phyloP scores from a whole-genome alignment of 108 stramenopile species.

The Cylindrotheca closterium region DNA sequence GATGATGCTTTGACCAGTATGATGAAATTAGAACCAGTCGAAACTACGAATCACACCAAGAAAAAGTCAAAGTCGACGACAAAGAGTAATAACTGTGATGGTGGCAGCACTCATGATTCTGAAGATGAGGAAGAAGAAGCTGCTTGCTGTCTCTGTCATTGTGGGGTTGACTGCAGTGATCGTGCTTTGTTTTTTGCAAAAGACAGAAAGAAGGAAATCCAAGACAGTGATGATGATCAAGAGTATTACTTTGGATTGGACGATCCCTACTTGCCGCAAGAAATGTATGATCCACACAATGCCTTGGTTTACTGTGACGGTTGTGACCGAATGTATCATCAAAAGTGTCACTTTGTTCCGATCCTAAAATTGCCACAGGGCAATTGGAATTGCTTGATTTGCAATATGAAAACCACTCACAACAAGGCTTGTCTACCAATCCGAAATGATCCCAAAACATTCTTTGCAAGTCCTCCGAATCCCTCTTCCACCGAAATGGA shows the following conservation, averaged over 20 bases:
- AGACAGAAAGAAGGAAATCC: conserved; percentile 39
- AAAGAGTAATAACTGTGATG: no score
- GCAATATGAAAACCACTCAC: conserved; percentile 27
- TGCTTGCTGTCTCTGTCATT: conserved; percentile 81
- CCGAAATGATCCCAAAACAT: conserved; percentile 15
- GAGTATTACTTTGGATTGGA: conserved; percentile 38
- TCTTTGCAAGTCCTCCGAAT: conserved; percentile 12
- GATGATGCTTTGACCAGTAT: no score
- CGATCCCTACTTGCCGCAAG: conserved; percentile 55
- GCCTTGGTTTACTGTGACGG: conserved; percentile 77
- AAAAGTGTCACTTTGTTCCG: conserved; percentile 88
- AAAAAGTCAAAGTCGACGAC: no score
- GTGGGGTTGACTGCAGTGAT: conserved; percentile 77
- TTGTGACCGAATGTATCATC: conserved; percentile 84
- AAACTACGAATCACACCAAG: no score
- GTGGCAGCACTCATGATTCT: background rate
- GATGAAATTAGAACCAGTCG: no score
- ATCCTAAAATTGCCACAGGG: conserved; percentile 67
- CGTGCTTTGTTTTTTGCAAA: conserved; percentile 53
- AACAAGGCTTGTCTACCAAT: conserved; percentile 16
- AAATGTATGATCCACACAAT: conserved; percentile 72
- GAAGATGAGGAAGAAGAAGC: conserved; percentile 46
- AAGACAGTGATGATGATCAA: conserved; percentile 27
- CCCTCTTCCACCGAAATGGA: conserved; percentile 1
- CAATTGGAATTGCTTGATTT: conserved; percentile 77